A percentile compares a stretch with the other conserved stretches of the same genome.
Evolutionary conservation across 116 monocot species (phyloP).

Genomic region (Phalaenopsis hybrid): DNA sequence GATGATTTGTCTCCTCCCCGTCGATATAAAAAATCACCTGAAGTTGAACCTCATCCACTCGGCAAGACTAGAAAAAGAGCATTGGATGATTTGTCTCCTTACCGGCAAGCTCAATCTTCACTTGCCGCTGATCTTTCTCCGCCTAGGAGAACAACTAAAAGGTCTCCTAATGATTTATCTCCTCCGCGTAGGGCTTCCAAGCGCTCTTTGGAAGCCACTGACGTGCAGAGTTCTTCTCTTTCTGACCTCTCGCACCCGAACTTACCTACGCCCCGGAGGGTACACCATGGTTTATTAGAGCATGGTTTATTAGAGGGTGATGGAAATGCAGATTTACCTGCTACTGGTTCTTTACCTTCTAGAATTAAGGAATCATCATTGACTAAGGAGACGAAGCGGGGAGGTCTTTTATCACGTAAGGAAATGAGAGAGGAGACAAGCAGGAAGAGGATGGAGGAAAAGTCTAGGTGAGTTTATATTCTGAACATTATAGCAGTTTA

Average conservation of each 20-base stretch:
- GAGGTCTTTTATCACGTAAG: constrained; percentile 47
- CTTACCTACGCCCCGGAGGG: neutral
- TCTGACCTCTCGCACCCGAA: neutral
- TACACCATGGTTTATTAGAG: neutral
- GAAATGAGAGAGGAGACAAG: constrained; percentile 61
- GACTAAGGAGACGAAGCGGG: constrained; percentile 24
- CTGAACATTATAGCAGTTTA: neutral
- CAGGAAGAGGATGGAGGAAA: constrained; percentile 54
- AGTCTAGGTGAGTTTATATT: constrained; percentile 30
- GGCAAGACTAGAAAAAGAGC: constrained; percentile 1
- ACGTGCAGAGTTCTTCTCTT: neutral
- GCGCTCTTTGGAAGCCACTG: neutral
- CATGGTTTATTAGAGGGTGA: neutral
- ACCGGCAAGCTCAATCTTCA: neutral
- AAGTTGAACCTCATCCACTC: neutral
- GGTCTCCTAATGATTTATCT: neutral
- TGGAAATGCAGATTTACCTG: neutral
- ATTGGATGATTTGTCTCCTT: constrained; percentile 12
- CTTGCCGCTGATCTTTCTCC: constrained; percentile 25
- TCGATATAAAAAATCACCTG: neutral
- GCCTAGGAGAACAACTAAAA: constrained; percentile 25
- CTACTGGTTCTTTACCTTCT: neutral
- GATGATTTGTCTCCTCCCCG: constrained; percentile 4
- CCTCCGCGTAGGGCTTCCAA: neutral
- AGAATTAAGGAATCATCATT: constrained; percentile 8